Conservation (phyloP, 805 yeast species). For the Metschnikowia santaceciliae region DNA sequence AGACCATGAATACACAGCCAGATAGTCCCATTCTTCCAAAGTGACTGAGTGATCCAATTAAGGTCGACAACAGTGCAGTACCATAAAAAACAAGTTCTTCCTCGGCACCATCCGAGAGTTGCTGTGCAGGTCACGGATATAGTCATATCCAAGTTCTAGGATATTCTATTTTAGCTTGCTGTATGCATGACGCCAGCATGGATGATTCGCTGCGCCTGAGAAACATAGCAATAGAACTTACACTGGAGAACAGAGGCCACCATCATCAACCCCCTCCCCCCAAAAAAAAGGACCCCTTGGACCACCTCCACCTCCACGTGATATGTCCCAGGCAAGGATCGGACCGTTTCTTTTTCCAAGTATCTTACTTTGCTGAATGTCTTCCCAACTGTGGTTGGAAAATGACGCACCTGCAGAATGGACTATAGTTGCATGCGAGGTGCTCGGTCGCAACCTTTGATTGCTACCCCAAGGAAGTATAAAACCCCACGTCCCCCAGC, state of each 20-base stretch:
- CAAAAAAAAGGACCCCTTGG: background rate
- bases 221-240: background rate
- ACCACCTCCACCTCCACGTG: background rate
- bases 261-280: background rate
- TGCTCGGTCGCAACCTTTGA: slow-evolving; percentile 1
- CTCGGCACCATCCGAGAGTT: background rate
- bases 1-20: too few species aligned
- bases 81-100: background rate
- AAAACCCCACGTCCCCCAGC: background rate
- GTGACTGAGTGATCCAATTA: too few species aligned
- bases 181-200: slow-evolving; percentile 1
- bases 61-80: background rate
- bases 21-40: too few species aligned
- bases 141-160: background rate
- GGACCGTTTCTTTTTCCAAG: background rate
- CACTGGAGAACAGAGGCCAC: background rate
- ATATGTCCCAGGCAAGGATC: background rate
- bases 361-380: background rate
- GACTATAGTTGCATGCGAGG: background rate
- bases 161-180: background rate
- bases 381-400: background rate
- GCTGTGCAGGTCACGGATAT: background rate
- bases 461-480: slow-evolving; percentile 7
- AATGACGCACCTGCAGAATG: slow-evolving; percentile 4
- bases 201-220: background rate